Conservation (phyloP, 1,139 yeast species). For the Suhomyces anneliseae region DNA sequence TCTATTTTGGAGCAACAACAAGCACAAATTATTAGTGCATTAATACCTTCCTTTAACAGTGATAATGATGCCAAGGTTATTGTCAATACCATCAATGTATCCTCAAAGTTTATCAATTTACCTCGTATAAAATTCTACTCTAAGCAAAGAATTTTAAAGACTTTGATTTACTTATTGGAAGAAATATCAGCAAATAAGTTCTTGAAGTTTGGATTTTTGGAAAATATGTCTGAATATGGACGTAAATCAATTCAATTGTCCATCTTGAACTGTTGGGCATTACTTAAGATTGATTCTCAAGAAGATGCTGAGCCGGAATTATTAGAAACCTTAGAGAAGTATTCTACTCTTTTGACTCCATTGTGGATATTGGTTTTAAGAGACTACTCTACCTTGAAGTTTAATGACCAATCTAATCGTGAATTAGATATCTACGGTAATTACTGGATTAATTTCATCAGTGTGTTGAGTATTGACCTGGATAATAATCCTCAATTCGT, state of each 20-base stretch:
- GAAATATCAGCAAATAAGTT: conserved; percentile 52
- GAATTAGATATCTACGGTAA: conserved; percentile 59
- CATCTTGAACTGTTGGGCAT: conserved; percentile 87
- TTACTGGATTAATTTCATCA: conserved; percentile 78
- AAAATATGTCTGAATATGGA: conserved; percentile 51
- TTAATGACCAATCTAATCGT: conserved; percentile 48
- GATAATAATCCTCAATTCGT: conserved; percentile 50
- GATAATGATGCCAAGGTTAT: conserved; percentile 76
- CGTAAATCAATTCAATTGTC: conserved; percentile 67
- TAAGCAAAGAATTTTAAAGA: conserved; percentile 61
- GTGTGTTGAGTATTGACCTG: conserved; percentile 70
- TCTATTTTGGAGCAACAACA: conserved; percentile 88
- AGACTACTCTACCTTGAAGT: conserved; percentile 70
- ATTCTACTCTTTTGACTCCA: conserved; percentile 62
- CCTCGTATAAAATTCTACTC: conserved; percentile 49
- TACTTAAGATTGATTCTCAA: conserved; percentile 54
- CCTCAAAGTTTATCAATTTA: conserved; percentile 68
- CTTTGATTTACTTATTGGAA: conserved; percentile 68
- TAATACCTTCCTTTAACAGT: conserved; percentile 81
- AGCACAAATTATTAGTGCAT: conserved; percentile 89
- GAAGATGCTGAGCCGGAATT: conserved; percentile 33
- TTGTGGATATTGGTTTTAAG: conserved; percentile 77
- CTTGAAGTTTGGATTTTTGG: conserved; percentile 43
- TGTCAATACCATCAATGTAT: conserved; percentile 73
- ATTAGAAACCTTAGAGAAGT: conserved; percentile 51